Evolutionary conservation across 352 stramenopile genomes (phyloP).

Genomic region (Globisporangium apiculatum): DNA sequence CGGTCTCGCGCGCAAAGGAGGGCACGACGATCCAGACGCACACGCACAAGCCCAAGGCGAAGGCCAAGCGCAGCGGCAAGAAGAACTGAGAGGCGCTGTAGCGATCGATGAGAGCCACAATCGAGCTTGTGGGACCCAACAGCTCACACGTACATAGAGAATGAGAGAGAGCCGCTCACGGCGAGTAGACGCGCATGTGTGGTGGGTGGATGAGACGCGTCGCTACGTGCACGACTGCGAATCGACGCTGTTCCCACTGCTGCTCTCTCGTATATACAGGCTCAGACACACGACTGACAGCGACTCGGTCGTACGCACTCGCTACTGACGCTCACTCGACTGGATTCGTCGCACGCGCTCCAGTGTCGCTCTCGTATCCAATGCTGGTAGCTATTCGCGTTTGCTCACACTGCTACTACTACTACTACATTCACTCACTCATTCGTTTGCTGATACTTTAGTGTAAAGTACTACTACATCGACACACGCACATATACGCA

Average conservation of each 20-base stretch:
- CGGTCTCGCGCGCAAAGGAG: constrained; percentile 61
- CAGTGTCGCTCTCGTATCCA: background rate
- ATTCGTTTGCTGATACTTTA: background rate
- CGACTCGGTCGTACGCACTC: background rate
- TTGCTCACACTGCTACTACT: background rate
- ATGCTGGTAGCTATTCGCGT: background rate
- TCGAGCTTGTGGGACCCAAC: background rate
- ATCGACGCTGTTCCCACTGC: no score
- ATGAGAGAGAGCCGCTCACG: background rate
- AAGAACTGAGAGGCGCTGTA: constrained; percentile 19
- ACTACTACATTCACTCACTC: background rate
- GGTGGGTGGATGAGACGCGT: background rate
- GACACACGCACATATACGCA: background rate
- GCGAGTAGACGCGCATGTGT: background rate
- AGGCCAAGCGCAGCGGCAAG: constrained; percentile 35
- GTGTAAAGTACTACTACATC: background rate
- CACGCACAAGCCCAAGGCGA: constrained; percentile 61
- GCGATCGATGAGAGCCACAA: constrained; percentile 4
- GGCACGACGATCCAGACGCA: constrained; percentile 61
- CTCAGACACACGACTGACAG: background rate
- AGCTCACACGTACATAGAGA: background rate
- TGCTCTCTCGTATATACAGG: no score
- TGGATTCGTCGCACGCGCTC: background rate
- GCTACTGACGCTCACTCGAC: background rate
- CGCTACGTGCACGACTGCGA: no score